Conservation (phyloP, 2,329 filamentous ascomycete genomes). For the Aspergillus pseudoviridinutans region DNA sequence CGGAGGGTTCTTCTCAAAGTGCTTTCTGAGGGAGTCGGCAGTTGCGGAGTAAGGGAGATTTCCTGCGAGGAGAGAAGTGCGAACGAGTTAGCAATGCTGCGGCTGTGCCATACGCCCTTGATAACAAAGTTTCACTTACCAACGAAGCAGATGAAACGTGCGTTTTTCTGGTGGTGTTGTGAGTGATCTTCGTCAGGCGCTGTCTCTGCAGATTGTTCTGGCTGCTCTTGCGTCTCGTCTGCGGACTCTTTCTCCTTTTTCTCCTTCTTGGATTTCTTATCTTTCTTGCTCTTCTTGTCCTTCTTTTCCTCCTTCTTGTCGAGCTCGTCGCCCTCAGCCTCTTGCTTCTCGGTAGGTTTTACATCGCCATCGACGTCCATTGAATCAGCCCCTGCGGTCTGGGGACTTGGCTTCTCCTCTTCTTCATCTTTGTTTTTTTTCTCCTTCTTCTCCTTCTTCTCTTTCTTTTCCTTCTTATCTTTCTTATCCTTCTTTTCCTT, state of each 20-base stretch:
- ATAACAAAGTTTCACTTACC: slow-evolving; percentile 43
- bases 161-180: slow-evolving; percentile 32
- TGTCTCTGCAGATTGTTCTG: slow-evolving; percentile 10
- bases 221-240: slow-evolving; percentile 24
- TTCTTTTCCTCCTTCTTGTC: slow-evolving; percentile 15
- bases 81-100: neutral
- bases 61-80: slow-evolving; percentile 44
- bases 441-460: slow-evolving; percentile 16
- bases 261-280: slow-evolving; percentile 25
- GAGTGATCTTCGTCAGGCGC: slow-evolving; percentile 14
- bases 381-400: slow-evolving; percentile 2
- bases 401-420: neutral
- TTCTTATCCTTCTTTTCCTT: slow-evolving; percentile 6
- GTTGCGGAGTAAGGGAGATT: slow-evolving; percentile 87
- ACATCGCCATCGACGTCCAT: slow-evolving; percentile 8
- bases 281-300: slow-evolving; percentile 17
- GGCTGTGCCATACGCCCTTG: neutral
- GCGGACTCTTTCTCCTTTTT: slow-evolving; percentile 25
- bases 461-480: slow-evolving; percentile 11
- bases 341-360: slow-evolving; percentile 15
- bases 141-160: slow-evolving; percentile 74
- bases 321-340: slow-evolving; percentile 15
- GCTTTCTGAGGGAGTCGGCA: slow-evolving; percentile 61
- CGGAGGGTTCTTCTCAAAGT: slow-evolving; percentile 75
- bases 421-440: slow-evolving; percentile 8